phyloP scores from a whole-genome alignment of 2,329 filamentous ascomycete species.

The Penicillium brevicompactum region DNA sequence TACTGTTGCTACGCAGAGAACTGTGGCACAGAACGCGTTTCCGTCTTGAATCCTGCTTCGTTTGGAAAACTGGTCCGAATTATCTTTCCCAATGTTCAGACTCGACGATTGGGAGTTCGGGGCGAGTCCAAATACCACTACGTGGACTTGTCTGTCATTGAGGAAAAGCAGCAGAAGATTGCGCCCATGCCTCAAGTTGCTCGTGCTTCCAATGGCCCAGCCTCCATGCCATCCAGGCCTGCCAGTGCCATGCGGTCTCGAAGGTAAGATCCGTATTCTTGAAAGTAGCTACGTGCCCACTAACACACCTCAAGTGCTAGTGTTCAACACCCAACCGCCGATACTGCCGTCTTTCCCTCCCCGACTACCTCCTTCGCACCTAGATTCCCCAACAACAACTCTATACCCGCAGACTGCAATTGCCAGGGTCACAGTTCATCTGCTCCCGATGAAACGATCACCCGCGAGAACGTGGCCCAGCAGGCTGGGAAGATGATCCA shows the following conservation, averaged over 20 bases:
- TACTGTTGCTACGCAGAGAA: conserved; percentile 94
- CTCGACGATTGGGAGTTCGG: conserved; percentile 83
- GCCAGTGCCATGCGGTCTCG: conserved; percentile 32
- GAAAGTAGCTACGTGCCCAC: conserved; percentile 1
- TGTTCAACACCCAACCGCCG: conserved; percentile 35
- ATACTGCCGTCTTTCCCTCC: conserved; percentile 44
- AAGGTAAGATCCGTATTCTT: conserved; percentile 25
- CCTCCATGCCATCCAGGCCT: conserved; percentile 24
- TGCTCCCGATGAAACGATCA: conserved; percentile 35
- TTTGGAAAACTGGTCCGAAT: conserved; percentile 97
- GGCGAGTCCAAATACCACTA: conserved; percentile 99
- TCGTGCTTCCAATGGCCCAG: conserved; percentile 20
- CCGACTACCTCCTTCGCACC: conserved; percentile 42
- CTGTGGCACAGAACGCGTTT: conserved; percentile 90
- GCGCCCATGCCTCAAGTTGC: conserved; percentile 28
- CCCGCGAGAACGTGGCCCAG: conserved; percentile 39
- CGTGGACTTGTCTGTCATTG: conserved; percentile 52
- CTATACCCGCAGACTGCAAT: conserved; percentile 26
- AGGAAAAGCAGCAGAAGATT: conserved; percentile 45
- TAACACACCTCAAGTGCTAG: conserved; percentile 30
- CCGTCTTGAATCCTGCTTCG: conserved; percentile 92
- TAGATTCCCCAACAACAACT: conserved; percentile 29
- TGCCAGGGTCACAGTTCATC: conserved; percentile 32
- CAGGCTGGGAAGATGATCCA: conserved; percentile 43
- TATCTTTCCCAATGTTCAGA: conserved; percentile 93